A percentile compares a stretch with the other conserved stretches of the same genome.
Conservation (phyloP, 257 asterid species). For the Haberlea rhodopensis region DNA sequence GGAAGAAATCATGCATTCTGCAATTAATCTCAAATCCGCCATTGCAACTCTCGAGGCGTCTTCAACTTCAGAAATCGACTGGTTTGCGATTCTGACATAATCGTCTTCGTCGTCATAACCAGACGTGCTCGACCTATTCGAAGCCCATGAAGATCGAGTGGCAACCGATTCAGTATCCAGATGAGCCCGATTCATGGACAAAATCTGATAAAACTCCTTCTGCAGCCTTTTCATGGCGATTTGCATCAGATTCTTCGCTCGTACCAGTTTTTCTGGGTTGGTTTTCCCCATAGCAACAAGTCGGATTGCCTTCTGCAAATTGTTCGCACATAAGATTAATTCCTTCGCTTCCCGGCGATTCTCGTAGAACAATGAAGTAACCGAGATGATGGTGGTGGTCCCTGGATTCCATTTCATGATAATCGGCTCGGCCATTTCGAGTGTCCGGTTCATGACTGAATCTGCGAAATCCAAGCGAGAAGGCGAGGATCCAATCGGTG, state of each 20-base stretch:
- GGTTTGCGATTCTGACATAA: constrained; percentile 28
- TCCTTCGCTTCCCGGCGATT: no score
- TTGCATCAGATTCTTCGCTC: constrained; percentile 60
- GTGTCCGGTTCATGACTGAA: constrained; percentile 62
- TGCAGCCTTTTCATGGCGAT: no score
- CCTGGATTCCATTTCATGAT: constrained; percentile 69
- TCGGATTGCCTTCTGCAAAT: constrained; percentile 70
- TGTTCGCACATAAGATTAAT: constrained; percentile 49
- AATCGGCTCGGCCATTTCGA: constrained; percentile 54
- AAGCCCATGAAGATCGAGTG: constrained; percentile 57
- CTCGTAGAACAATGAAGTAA: constrained; percentile 77
- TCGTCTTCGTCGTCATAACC: constrained; percentile 52
- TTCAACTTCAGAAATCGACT: constrained; percentile 47
- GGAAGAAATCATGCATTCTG: no score
- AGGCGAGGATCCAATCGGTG: constrained; percentile 46
- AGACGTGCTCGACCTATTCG: constrained; percentile 50
- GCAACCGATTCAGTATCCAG: constrained; percentile 85
- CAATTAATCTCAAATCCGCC: no score
- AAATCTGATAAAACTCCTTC: no score
- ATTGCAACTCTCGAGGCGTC: constrained; percentile 45
- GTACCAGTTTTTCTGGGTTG: constrained; percentile 47
- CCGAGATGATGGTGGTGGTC: constrained; percentile 42
- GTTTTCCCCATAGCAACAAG: constrained; percentile 45
- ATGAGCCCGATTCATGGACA: constrained; percentile 73
- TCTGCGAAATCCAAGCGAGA: constrained; percentile 56